These are phyloP conservation scores for Talaromyces sp. DNA, from an alignment of 2,329 filamentous ascomycete species.

Conservation along the genomic window DNA sequence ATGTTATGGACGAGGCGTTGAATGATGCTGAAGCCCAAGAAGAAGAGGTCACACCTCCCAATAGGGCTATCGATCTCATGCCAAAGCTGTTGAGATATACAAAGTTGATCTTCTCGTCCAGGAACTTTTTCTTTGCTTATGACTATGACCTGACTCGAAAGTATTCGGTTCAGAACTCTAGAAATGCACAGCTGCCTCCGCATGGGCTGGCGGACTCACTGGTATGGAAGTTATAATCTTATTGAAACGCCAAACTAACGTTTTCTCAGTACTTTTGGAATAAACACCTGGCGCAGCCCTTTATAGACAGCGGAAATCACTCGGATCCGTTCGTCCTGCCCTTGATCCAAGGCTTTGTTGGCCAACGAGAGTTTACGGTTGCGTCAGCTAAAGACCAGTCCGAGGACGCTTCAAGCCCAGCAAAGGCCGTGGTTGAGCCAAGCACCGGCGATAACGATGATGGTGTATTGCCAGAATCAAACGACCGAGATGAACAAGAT, in stretches of 20 bases:
- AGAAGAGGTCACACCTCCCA: constrained; percentile 13
- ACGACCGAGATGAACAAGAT: constrained; percentile 32
- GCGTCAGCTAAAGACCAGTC: constrained; percentile 36
- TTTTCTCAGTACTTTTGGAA: constrained; percentile 79
- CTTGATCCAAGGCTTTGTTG: constrained; percentile 89
- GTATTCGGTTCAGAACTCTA: constrained; percentile 37
- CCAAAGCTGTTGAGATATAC: constrained; percentile 82
- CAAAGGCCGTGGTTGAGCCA: constrained; percentile 20
- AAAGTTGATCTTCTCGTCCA: constrained; percentile 76
- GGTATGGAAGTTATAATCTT: constrained; percentile 33
- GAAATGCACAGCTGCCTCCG: constrained; percentile 53
- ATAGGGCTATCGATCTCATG: constrained; percentile 55
- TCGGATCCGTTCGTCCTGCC: constrained; percentile 70
- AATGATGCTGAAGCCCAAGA: constrained; percentile 12
- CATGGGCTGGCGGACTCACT: constrained; percentile 67
- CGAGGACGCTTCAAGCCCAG: constrained; percentile 8
- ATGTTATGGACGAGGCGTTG: constrained; percentile 9
- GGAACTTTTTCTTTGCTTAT: constrained; percentile 93
- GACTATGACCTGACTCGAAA: constrained; percentile 84
- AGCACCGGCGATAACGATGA: constrained; percentile 33
- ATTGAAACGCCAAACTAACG: constrained; percentile 6
- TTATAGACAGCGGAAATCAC: constrained; percentile 59
- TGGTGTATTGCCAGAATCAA: constrained; percentile 27
- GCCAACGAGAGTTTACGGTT: constrained; percentile 74
- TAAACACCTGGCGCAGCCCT: constrained; percentile 64